Base-by-base conservation (phyloP, 2,329 filamentous ascomycete genomes). In the Arthrobotrys iridis region DNA sequence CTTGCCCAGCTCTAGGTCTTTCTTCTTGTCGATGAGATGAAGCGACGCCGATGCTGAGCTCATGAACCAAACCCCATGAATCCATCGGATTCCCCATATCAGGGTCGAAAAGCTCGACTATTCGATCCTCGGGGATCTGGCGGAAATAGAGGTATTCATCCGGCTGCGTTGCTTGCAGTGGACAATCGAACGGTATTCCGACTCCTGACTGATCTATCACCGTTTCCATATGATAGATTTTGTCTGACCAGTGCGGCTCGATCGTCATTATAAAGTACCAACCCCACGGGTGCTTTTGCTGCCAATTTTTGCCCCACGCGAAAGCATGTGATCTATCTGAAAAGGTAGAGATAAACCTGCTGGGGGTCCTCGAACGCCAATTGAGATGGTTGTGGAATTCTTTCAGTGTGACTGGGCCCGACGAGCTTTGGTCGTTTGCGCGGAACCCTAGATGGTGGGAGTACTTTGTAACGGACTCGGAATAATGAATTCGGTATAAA, bases 141-240 rank as follows among this genome's bases (percentile, higher is more conserved):
- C 22, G 20, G 35, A 58, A 58, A 43, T 41, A 58, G 52, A 58
- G 52, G 24, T 58, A 58, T 13, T 58, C 52, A 22, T 41, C 35
- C 11, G 48, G 4, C 6, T 26, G 52, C 28, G 52, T 41, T 18
- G 1, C 15, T 58, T 13, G 33, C 11, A 40, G 8, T 10, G 18
- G 33, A 13, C 33, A 28, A 26, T 43, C 20, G 20, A 4, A 15
- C 20, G 37, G 37, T 43, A 58, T 43, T 13, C 11, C 20, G 20
- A 58, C 33, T 13, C 20, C 52, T 18, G 35, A 58, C 10, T 35
- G 7, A 20, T 55, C 48, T 22, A 55, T 37, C 4, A 55, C 48
- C 22, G 28, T 37, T 22, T 55, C 30, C 48, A 55, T 55, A 55
- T 55, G 28, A 8, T 35, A 55, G 20, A 55, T 55, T 37, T 11